phyloP scores from a whole-genome alignment of 192 early-diverging fungal species.

The Jimgerdemannia lactiflua region DNA sequence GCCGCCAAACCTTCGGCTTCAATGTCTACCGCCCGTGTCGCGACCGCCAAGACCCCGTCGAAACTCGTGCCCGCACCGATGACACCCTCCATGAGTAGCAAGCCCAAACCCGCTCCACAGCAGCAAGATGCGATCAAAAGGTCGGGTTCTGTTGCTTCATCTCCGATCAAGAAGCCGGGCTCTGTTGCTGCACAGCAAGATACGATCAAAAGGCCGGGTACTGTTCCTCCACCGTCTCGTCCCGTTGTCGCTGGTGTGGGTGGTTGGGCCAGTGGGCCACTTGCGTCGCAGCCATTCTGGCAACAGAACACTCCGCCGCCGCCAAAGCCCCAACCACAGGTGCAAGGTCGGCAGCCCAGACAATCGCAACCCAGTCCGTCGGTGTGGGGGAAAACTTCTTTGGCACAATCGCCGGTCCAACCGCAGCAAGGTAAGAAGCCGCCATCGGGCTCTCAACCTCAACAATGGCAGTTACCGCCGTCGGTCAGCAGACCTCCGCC shows the following conservation, averaged over 20 bases:
- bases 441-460: no score
- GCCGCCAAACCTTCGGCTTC: constrained; percentile 5
- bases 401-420: not conserved
- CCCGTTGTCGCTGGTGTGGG: not conserved
- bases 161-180: not conserved
- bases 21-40: not conserved
- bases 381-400: not conserved
- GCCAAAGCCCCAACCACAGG: not conserved
- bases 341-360: not conserved
- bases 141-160: not conserved
- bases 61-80: constrained; percentile 4
- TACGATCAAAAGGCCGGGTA: not conserved
- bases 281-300: constrained; percentile 28
- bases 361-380: not conserved
- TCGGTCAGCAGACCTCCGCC: not conserved
- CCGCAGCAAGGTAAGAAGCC: constrained; percentile 1
- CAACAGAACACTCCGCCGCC: constrained; percentile 5
- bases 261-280: constrained; percentile 14
- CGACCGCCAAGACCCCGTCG: not conserved
- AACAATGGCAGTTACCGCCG: not conserved
- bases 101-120: not conserved
- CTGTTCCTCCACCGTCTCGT: not conserved
- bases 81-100: not conserved
- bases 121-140: not conserved
- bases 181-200: not conserved